A percentile compares a stretch with the other conserved stretches of the same genome.
Evolutionary conservation across 2,329 filamentous ascomycete species (phyloP).

Genomic region (Metarhizium brunneum): DNA sequence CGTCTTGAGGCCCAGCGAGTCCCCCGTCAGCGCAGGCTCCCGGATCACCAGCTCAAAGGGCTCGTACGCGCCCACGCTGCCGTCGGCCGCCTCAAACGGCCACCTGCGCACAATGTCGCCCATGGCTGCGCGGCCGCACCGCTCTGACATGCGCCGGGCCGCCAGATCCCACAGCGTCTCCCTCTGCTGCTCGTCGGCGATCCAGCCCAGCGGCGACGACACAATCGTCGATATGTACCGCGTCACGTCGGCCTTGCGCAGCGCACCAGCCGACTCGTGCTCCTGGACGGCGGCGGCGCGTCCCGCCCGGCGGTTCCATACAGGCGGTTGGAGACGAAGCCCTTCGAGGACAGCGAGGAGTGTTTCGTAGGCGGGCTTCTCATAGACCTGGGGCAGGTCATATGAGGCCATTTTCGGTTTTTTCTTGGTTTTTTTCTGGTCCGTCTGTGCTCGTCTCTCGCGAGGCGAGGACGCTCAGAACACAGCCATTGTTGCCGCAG

Average conservation of each 20-base stretch:
- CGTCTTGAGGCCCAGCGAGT: conserved; percentile 86
- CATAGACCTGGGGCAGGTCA: conserved; percentile 77
- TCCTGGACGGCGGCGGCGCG: conserved; percentile 25
- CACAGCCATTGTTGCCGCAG: no score
- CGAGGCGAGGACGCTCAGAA: no score
- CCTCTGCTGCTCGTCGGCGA: conserved; percentile 50
- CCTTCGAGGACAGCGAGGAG: conserved; percentile 58
- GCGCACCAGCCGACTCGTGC: conserved; percentile 29
- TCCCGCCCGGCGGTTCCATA: conserved; percentile 44
- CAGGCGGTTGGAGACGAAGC: conserved; percentile 56
- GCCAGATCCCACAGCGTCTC: conserved; percentile 71
- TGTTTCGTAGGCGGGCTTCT: conserved; percentile 56
- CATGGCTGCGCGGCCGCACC: conserved; percentile 65
- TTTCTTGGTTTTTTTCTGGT: not conserved
- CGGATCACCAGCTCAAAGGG: conserved; percentile 61
- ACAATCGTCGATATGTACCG: conserved; percentile 63
- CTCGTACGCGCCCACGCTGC: conserved; percentile 16
- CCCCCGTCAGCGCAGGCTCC: conserved; percentile 80
- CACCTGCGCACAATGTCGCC: conserved; percentile 46
- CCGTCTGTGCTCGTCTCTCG: not conserved
- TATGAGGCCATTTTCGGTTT: conserved; percentile 11
- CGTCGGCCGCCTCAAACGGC: conserved; percentile 32
- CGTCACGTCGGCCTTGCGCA: conserved; percentile 42
- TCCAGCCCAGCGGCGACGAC: conserved; percentile 58
- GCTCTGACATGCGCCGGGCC: conserved; percentile 70